Evolutionary conservation across 768 basidiomycete genomes (phyloP).

Genomic region (Pleurotus platypus): DNA sequence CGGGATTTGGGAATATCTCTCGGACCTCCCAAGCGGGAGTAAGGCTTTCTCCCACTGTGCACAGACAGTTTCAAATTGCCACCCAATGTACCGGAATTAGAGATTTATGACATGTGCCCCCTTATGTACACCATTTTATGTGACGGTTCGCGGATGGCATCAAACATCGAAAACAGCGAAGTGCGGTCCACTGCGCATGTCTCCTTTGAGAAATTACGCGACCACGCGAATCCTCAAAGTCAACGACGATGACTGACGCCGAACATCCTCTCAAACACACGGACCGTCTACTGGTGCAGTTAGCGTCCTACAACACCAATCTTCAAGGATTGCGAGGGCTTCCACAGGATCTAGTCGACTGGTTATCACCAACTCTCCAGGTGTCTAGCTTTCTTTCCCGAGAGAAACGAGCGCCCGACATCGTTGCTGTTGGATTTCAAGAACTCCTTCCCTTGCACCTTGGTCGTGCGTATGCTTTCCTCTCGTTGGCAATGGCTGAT

Average conservation of each 20-base stretch:
- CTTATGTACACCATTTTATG: too few species aligned
- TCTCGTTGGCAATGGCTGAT: neutral
- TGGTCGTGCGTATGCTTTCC: constrained; percentile 57
- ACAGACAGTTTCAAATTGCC: too few species aligned
- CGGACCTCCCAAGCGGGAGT: constrained; percentile 8
- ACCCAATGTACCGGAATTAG: too few species aligned
- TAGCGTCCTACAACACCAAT: constrained; percentile 90
- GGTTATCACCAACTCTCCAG: constrained; percentile 81
- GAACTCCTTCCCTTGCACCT: constrained; percentile 89
- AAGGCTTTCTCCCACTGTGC: neutral
- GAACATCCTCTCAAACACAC: neutral
- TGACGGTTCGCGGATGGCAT: too few species aligned
- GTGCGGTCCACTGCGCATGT: too few species aligned
- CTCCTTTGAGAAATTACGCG: too few species aligned
- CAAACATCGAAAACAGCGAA: too few species aligned
- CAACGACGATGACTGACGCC: neutral
- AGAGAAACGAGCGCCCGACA: constrained; percentile 68
- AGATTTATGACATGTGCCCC: too few species aligned
- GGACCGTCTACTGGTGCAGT: constrained; percentile 61
- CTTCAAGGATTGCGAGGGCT: constrained; percentile 71
- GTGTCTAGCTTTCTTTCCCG: constrained; percentile 70
- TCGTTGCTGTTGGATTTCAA: constrained; percentile 91
- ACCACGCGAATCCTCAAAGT: neutral
- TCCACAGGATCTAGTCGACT: constrained; percentile 86
- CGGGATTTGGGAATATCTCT: constrained; percentile 32